A percentile compares a stretch with the other conserved stretches of the same genome.
Evolutionary conservation across 1,284 basidiomycete species (phyloP).

Genomic region (Lentinula novae-zelandiae): DNA sequence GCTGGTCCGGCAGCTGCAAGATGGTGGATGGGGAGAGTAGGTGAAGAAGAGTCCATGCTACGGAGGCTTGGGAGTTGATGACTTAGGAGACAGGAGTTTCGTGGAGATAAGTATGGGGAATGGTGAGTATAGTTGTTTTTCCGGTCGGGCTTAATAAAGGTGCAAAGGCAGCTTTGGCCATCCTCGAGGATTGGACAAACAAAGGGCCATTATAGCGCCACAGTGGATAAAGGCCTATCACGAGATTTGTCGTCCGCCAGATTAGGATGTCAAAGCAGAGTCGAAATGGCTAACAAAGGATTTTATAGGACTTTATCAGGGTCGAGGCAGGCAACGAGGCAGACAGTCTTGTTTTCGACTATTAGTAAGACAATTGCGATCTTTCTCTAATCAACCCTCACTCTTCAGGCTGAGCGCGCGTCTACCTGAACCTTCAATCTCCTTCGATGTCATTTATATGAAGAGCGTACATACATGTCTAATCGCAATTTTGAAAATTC

Average conservation of each 20-base stretch:
- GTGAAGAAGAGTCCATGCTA: background rate
- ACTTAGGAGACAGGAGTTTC: background rate
- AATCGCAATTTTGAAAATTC: background rate
- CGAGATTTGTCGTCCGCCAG: background rate
- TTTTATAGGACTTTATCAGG: background rate
- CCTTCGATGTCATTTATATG: too few relatives aligned
- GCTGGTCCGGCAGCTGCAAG: background rate
- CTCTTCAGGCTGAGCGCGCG: background rate
- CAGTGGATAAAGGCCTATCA: background rate
- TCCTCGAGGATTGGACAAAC: background rate
- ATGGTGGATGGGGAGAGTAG: background rate
- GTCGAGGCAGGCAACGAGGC: background rate
- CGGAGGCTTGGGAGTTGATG: background rate
- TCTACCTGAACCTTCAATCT: too few relatives aligned
- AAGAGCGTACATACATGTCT: background rate
- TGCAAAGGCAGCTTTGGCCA: background rate
- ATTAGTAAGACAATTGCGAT: background rate
- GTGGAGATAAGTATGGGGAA: background rate
- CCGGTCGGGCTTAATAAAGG: background rate
- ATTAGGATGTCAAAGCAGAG: background rate
- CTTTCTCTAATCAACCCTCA: background rate
- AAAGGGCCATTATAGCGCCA: background rate
- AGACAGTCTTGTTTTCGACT: background rate
- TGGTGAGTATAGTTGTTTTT: background rate
- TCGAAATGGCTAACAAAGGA: background rate